Conservation (phyloP, 345 rosid genomes). For the rapeseed (Brassica napus) region DNA sequence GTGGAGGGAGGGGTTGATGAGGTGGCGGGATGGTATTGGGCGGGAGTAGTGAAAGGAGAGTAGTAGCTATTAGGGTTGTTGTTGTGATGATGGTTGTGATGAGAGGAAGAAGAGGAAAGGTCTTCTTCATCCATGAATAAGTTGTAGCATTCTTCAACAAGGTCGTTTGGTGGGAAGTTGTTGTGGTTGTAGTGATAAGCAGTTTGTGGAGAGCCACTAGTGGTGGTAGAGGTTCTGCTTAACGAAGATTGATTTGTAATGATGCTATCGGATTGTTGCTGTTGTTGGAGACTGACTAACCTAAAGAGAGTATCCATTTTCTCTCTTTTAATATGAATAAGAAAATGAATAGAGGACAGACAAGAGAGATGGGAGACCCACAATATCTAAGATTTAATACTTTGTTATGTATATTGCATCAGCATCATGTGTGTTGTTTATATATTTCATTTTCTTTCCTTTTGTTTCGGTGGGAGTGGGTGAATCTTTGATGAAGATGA, state of each 20-base stretch:
- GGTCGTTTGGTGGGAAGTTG: slow-evolving; percentile 51
- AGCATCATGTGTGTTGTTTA: slow-evolving; percentile 39
- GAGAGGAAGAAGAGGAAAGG: slow-evolving; percentile 96
- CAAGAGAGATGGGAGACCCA: slow-evolving; percentile 50
- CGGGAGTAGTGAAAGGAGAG: slow-evolving; percentile 44
- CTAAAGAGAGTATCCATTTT: slow-evolving; percentile 96
- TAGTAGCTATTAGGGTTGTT: slow-evolving; percentile 28
- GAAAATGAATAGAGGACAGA: slow-evolving; percentile 27
- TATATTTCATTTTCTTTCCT: background rate
- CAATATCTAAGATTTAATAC: slow-evolving; percentile 54
- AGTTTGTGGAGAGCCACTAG: slow-evolving; percentile 72
- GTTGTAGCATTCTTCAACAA: slow-evolving; percentile 93
- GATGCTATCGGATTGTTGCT: slow-evolving; percentile 68
- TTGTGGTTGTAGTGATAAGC: slow-evolving; percentile 54
- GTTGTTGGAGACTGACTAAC: slow-evolving; percentile 67
- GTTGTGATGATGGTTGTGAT: slow-evolving; percentile 37
- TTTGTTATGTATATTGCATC: slow-evolving; percentile 38
- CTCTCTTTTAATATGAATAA: slow-evolving; percentile 31
- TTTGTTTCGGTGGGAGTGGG: slow-evolving; percentile 40
- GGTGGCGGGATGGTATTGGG: slow-evolving; percentile 40
- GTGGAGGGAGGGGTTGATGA: slow-evolving; percentile 47
- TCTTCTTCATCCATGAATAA: slow-evolving; percentile 99
- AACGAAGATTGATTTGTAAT: slow-evolving; percentile 71
- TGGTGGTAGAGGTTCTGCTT: slow-evolving; percentile 83
- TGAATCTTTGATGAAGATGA: slow-evolving; percentile 27